Evolutionary conservation across 2,329 filamentous ascomycete genomes (phyloP).

Genomic region (Colletotrichum nymphaeae): DNA sequence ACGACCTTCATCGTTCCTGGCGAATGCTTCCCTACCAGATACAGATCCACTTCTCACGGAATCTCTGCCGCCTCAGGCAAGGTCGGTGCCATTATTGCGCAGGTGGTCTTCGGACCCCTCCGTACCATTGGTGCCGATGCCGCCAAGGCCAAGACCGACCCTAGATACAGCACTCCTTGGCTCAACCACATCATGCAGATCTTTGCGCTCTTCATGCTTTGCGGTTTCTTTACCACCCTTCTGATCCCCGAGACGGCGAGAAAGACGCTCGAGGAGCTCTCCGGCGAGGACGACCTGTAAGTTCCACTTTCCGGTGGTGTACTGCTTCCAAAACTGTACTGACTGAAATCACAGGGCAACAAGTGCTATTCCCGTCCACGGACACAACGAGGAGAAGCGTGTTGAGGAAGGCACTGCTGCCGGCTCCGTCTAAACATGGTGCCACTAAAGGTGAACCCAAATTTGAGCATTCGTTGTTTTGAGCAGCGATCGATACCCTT

Average conservation of each 20-base stretch:
- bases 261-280: slow-evolving; percentile 62
- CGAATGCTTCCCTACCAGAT: slow-evolving; percentile 73
- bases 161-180: slow-evolving; percentile 34
- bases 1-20: slow-evolving; percentile 74
- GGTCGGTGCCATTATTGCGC: slow-evolving; percentile 64
- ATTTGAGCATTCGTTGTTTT: background rate
- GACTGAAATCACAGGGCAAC: slow-evolving; percentile 7
- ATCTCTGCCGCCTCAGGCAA: slow-evolving; percentile 72
- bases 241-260: slow-evolving; percentile 54
- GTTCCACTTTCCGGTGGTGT: background rate
- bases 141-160: slow-evolving; percentile 49
- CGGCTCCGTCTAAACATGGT: slow-evolving; percentile 15
- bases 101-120: slow-evolving; percentile 60
- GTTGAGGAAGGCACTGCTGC: slow-evolving; percentile 25
- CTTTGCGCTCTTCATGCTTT: slow-evolving; percentile 61
- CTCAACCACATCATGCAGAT: slow-evolving; percentile 37
- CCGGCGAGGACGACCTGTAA: slow-evolving; percentile 49
- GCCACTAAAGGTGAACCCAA: background rate
- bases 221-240: slow-evolving; percentile 54
- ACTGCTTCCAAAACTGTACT: background rate
- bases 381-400: slow-evolving; percentile 33
- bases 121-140: slow-evolving; percentile 54
- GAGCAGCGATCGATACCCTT: slow-evolving; percentile 22
- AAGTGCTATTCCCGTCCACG: slow-evolving; percentile 18
- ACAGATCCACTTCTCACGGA: slow-evolving; percentile 71